Evolutionary conservation across 495 filamentous ascomycete genomes (phyloP).

Genomic region (Pseudevernia furfuracea): DNA sequence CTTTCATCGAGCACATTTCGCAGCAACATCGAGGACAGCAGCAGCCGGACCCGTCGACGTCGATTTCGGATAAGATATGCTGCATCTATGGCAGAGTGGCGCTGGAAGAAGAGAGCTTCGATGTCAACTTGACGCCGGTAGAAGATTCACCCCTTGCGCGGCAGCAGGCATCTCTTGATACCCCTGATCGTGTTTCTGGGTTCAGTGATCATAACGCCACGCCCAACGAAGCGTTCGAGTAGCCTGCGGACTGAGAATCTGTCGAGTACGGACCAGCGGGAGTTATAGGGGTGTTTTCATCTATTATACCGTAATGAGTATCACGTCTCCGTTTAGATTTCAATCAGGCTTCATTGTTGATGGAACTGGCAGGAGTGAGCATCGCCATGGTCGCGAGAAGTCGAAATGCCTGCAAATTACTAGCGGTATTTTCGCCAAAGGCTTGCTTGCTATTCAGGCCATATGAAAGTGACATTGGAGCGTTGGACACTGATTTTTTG

Average conservation of each 20-base stretch:
- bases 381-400: no score
- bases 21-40: constrained; percentile 28
- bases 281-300: not conserved
- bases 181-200: not conserved
- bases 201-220: not conserved
- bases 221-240: not conserved
- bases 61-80: constrained; percentile 19
- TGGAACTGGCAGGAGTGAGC: no score
- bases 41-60: constrained; percentile 6
- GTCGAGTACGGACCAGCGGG: not conserved
- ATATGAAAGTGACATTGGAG: no score
- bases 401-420: no score
- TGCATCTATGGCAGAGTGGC: constrained; percentile 32
- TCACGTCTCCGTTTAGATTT: no score
- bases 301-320: not conserved
- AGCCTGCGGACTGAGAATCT: not conserved
- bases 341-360: no score
- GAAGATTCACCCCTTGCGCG: not conserved
- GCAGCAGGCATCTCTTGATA: not conserved
- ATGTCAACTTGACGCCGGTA: constrained; percentile 32
- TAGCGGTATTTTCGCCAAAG: no score
- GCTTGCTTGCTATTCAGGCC: no score
- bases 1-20: constrained; percentile 38
- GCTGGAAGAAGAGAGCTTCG: constrained; percentile 31
- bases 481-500: no score